A percentile compares a stretch with the other conserved stretches of the same genome.
Conservation (phyloP, 2,329 filamentous ascomycete species). For the Periconia sp. region DNA sequence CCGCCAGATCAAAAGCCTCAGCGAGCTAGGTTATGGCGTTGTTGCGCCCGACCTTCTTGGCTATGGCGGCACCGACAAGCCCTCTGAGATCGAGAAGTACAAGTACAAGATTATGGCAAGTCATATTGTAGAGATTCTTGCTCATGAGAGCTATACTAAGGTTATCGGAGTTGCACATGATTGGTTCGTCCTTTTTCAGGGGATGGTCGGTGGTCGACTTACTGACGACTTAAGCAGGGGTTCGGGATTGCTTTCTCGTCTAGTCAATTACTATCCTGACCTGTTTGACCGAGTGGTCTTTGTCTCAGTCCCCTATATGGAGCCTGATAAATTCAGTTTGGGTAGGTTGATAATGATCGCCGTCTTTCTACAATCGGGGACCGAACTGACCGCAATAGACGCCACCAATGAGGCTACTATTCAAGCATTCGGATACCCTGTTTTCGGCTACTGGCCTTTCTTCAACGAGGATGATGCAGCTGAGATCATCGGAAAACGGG, state of each 20-base stretch:
- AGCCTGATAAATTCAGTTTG: too few relatives aligned
- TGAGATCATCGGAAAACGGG: background rate
- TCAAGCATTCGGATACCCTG: constrained; percentile 1
- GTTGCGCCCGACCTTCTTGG: constrained; percentile 72
- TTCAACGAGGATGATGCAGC: constrained; percentile 8
- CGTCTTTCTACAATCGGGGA: background rate
- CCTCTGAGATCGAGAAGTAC: background rate
- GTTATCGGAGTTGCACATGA: constrained; percentile 22
- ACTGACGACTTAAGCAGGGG: background rate
- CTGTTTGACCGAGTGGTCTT: background rate
- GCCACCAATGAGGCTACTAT: background rate
- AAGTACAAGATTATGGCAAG: background rate
- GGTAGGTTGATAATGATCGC: too few relatives aligned
- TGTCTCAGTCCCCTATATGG: background rate
- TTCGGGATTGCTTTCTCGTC: background rate
- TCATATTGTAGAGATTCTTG: constrained; percentile 2
- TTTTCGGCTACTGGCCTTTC: constrained; percentile 7
- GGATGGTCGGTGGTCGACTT: background rate
- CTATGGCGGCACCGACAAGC: constrained; percentile 66
- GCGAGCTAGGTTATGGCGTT: constrained; percentile 53
- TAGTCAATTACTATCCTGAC: background rate
- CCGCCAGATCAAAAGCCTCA: constrained; percentile 68
- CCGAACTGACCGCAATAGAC: background rate
- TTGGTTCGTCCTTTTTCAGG: background rate
- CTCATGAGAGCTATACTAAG: background rate